Base-by-base conservation (phyloP, 2,329 filamentous ascomycete genomes). In the Stenocarpella maydis region DNA sequence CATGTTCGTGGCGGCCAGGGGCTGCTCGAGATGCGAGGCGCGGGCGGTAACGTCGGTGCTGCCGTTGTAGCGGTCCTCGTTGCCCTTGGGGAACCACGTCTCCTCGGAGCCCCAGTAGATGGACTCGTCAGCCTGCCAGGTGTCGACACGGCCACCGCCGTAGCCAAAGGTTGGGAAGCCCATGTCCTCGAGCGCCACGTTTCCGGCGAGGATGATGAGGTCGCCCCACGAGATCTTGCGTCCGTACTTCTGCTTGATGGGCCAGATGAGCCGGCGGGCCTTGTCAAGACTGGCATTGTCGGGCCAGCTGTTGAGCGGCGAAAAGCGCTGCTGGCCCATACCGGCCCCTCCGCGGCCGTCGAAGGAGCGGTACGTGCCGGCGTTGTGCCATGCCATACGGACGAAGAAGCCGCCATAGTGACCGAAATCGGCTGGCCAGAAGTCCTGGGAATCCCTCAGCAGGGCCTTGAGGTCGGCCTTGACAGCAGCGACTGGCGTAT, bases 361-460 rank as follows among this genome's bases (percentile, higher is more conserved):
- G 65, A 84, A 85, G 77, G 91, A 88, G 75, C 92, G 91, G 82
- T 94, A 94, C 60, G 92, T 95, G 71, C 92, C 92, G 24, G 92
- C 88, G 74, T 89, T 90, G 84, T 94, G 92, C 92, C 92, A 95
- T 71, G 91, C 89, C 90, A 94, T 90, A 69, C 92, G 91, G 77
- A 95, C 86, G 79, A 95, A 94, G 28, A 94, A 86, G 79, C 92
- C 91, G 73, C 92, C 92, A 74, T 94, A 95, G 85, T 94, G 91
- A 68, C 92, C 92, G 76, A 92, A 93, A 78, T 95, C 92, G 28
- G 92, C 92, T 0, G 92, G 92, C 92, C 92, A 95, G 88, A 88
- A 94, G 43, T 92, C 89, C 80, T 94, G 89, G 2, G 91, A 94
- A 78, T 93, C 89, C 64, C 91, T 94, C 90, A 94, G 91, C 75